Conservation (phyloP, 805 yeast species). For the Spathaspora hagerdaliae region DNA sequence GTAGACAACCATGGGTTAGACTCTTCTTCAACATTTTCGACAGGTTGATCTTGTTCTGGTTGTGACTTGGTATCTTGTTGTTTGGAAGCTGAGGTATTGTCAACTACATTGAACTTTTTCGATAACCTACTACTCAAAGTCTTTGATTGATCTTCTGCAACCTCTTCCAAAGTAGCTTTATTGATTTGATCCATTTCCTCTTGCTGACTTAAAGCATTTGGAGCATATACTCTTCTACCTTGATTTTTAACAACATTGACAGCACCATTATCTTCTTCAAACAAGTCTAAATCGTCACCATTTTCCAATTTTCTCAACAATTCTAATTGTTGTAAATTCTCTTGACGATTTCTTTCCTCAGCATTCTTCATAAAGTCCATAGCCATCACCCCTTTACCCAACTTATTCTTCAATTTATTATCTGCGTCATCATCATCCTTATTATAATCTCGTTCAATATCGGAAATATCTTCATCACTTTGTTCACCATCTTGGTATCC, state of each 20-base stretch:
- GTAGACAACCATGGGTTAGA: conserved; percentile 37
- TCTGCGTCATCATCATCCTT: conserved; percentile 35
- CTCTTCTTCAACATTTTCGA: conserved; percentile 10
- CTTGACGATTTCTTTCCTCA: conserved; percentile 60
- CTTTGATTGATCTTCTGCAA: conserved; percentile 47
- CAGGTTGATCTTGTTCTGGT: conserved; percentile 1
- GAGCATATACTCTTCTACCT: conserved; percentile 82
- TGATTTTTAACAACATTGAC: conserved; percentile 54
- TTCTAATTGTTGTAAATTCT: conserved; percentile 52
- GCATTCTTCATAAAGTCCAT: conserved; percentile 97
- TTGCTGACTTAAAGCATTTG: conserved; percentile 45
- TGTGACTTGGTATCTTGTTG: conserved; percentile 2
- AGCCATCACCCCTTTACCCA: conserved; percentile 86
- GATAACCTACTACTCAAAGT: conserved; percentile 40
- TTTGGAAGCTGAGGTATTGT: conserved; percentile 4
- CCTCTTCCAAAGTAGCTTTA: conserved; percentile 38
- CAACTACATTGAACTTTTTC: conserved; percentile 18
- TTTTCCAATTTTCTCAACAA: conserved; percentile 45
- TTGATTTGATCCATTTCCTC: conserved; percentile 33
- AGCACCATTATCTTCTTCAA: conserved; percentile 27
- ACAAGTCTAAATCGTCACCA: conserved; percentile 36
- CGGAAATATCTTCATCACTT: conserved; percentile 49
- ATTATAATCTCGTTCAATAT: conserved; percentile 38
- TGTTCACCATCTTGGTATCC: conserved; percentile 57
- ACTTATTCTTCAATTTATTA: conserved; percentile 27